phyloP scores from a whole-genome alignment of 192 early-diverging fungal species.

The Coemansia sp. region DNA sequence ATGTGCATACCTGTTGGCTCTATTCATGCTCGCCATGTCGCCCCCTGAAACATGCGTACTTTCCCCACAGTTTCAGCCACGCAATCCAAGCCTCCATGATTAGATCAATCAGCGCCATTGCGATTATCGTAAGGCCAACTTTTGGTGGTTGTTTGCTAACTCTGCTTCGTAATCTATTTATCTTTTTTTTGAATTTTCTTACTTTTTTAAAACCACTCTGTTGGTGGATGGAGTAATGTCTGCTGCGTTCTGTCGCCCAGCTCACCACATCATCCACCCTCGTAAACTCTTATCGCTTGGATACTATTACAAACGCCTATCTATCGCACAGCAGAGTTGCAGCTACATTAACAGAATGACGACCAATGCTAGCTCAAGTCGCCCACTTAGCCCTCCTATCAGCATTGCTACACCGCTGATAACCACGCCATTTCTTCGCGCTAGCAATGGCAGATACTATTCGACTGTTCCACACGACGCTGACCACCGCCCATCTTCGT shows the following conservation, averaged over 20 bases:
- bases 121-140: background rate
- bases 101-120: background rate
- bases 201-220: background rate
- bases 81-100: background rate
- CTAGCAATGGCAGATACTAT: conserved; percentile 39
- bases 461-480: conserved; percentile 24
- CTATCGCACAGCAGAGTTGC: background rate
- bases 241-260: conserved; percentile 12
- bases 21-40: background rate
- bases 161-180: background rate
- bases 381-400: conserved; percentile 1
- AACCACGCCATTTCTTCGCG: conserved; percentile 18
- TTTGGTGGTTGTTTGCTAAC: background rate
- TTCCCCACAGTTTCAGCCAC: background rate
- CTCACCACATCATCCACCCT: background rate
- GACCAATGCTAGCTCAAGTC: background rate
- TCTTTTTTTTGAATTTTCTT: background rate
- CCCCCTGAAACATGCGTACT: background rate
- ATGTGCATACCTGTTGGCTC: background rate
- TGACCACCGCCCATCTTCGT: conserved; percentile 9
- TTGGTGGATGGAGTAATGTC: conserved; percentile 14
- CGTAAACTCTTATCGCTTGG: background rate
- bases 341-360: background rate
- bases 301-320: background rate
- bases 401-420: conserved; percentile 27